phyloP scores from a whole-genome alignment of 768 basidiomycete species.

The Lentinula raphanica region DNA sequence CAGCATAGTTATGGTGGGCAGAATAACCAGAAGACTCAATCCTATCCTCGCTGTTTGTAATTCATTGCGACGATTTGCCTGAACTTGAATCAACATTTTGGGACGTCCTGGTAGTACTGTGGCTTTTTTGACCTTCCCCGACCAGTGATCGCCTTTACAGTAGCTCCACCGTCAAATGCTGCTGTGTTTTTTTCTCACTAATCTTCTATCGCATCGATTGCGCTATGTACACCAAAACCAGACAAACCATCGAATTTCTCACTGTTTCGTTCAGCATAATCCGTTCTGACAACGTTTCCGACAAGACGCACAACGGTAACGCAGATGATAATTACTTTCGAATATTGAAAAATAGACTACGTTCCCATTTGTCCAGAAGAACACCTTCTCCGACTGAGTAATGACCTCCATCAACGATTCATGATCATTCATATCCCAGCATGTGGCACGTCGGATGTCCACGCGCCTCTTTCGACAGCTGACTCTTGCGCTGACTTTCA shows the following conservation, averaged over 20 bases:
- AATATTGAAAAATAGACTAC: background rate
- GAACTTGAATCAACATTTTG: too few species aligned
- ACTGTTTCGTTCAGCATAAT: background rate
- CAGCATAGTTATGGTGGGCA: too few species aligned
- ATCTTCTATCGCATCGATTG: background rate
- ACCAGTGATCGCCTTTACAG: background rate
- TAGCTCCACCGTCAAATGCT: background rate
- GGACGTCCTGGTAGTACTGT: too few species aligned
- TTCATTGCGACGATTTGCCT: too few species aligned
- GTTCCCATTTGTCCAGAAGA: background rate
- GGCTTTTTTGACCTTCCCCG: too few species aligned
- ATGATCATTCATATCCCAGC: background rate
- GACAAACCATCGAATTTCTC: background rate
- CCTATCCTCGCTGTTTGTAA: too few species aligned
- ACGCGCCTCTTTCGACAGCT: background rate
- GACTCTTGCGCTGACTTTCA: background rate
- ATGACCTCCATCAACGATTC: too few species aligned
- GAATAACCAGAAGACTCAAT: too few species aligned
- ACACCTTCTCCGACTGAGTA: background rate
- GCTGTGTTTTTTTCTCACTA: background rate
- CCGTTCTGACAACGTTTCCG: too few species aligned
- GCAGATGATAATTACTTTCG: background rate
- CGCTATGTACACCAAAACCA: background rate
- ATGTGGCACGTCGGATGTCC: background rate
- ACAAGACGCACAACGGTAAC: background rate